Evolutionary conservation across 345 rosid species (phyloP).

Genomic region (Viola odorata): DNA sequence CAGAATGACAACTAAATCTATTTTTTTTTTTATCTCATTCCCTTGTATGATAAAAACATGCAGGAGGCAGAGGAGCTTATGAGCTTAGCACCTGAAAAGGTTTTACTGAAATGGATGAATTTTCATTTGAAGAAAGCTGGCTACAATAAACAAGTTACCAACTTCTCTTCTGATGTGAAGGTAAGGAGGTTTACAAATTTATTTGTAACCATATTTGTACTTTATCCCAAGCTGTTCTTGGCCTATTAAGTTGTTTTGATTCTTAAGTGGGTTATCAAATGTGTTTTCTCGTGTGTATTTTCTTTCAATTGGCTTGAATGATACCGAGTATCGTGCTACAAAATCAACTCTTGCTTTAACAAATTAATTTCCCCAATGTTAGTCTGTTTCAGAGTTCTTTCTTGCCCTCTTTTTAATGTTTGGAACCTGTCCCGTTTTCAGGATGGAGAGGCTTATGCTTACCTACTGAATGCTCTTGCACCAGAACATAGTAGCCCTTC

Average conservation of each 20-base stretch:
- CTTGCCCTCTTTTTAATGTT: background rate
- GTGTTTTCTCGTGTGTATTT: too few species aligned
- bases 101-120: conserved; percentile 96
- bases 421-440: conserved; percentile 30
- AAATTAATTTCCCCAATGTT: too few species aligned
- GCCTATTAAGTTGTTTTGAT: conserved; percentile 4
- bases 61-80: conserved; percentile 97
- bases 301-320: too few species aligned
- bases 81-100: conserved; percentile 90
- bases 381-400: background rate
- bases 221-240: background rate
- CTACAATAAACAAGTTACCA: conserved; percentile 78
- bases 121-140: conserved; percentile 94
- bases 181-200: conserved; percentile 33
- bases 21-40: background rate
- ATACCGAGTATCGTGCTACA: too few species aligned
- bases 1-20: background rate
- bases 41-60: conserved; percentile 10
- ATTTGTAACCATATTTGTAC: conserved; percentile 2
- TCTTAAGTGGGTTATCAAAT: too few species aligned
- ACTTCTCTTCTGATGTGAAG: conserved; percentile 94
- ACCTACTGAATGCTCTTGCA: conserved; percentile 89
- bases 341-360: too few species aligned
- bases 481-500: conserved; percentile 62
- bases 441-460: conserved; percentile 98